Percentiles rank a stretch among this genome's conserved stretches.
Conservation (phyloP, 1,284 basidiomycete species). For the Naganishia cerealis region DNA sequence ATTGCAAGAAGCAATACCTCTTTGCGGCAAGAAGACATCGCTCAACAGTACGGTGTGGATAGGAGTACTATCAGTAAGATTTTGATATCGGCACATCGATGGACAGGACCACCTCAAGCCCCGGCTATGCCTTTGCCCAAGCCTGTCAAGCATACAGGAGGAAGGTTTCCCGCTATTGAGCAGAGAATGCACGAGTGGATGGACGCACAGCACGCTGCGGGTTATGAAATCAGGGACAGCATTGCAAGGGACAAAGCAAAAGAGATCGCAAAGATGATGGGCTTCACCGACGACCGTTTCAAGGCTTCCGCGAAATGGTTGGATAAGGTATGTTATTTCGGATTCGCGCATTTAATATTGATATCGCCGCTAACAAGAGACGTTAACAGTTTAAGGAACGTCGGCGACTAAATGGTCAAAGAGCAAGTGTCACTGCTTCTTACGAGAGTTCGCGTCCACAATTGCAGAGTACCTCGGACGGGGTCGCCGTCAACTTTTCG, state of each 20-base stretch:
- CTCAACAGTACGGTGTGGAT: conserved; percentile 56
- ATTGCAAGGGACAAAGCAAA: conserved; percentile 55
- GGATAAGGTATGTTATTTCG: conserved; percentile 54
- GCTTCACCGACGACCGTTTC: conserved; percentile 53
- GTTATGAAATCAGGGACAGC: conserved; percentile 51
- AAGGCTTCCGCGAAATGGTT: conserved; percentile 59
- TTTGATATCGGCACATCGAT: conserved; percentile 48
- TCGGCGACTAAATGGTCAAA: conserved; percentile 30
- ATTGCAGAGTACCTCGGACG: conserved; percentile 18
- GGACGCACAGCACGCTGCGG: conserved; percentile 46
- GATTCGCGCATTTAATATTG: conserved; percentile 34
- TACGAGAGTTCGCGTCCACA: conserved; percentile 25
- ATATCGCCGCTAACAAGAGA: conserved; percentile 8
- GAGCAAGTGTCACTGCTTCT: conserved; percentile 26
- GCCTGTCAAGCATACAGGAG: conserved; percentile 36
- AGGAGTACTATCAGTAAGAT: conserved; percentile 59
- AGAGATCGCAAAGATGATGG: conserved; percentile 53
- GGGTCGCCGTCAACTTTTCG: conserved; percentile 20
- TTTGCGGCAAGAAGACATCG: conserved; percentile 54
- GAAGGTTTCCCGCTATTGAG: conserved; percentile 56
- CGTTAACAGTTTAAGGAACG: conserved; percentile 46
- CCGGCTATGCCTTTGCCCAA: conserved; percentile 41
- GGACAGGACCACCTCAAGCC: conserved; percentile 42
- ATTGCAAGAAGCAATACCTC: conserved; percentile 49
- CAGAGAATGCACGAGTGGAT: conserved; percentile 54